Evolutionary conservation across 2,329 filamentous ascomycete genomes (phyloP), one percentile per base, ranked within the genome.

Genomic region (Xylariaceae sp.): DNA sequence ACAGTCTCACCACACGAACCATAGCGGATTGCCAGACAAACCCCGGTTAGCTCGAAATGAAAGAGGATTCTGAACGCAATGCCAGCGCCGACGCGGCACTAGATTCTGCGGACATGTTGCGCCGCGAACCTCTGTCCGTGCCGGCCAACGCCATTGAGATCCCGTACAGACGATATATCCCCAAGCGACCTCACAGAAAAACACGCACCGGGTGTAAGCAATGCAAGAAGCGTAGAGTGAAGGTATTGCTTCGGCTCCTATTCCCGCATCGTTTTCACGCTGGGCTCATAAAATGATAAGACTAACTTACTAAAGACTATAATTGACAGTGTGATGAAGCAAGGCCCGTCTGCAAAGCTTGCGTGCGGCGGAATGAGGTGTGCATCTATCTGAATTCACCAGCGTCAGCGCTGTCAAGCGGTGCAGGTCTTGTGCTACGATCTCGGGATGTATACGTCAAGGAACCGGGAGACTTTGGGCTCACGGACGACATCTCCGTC

Each of bases 161-260:
- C 40, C 22, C 49, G 4, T 21, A 16, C 12, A 22, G 71, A 1
- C 32, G 32, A 34, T 77, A 73, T 48, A 69, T 75, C 51, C 57
- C 73, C 46, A 83, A 82, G 64, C 73, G 78, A 9, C 77, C 79
- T 47, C 80, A 83, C 64, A 77, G 71, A 59, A 83, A 83, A 65
- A 80, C 79, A 1, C 70, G 79, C 26, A 69, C 71, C 2, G 80
- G 79, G 5, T 83, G 80, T 61, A 70, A 69, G 56, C 79, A 76
- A 61, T 83, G 80, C 72, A 83, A 82, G 67, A 65, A 67, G 13
- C 75, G 80, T 51, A 80, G 78, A 66, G 76, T 80, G 49, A 81
- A 67, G 63, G 65, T 67, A 45, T 44, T 51, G 18, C 22, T 34
- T 22, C 15, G 10, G n/a, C 22, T 36, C 10, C 5, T 9, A 19